Conservation (phyloP, 1,284 basidiomycete species). For the Trichosporon coremiiforme region DNA sequence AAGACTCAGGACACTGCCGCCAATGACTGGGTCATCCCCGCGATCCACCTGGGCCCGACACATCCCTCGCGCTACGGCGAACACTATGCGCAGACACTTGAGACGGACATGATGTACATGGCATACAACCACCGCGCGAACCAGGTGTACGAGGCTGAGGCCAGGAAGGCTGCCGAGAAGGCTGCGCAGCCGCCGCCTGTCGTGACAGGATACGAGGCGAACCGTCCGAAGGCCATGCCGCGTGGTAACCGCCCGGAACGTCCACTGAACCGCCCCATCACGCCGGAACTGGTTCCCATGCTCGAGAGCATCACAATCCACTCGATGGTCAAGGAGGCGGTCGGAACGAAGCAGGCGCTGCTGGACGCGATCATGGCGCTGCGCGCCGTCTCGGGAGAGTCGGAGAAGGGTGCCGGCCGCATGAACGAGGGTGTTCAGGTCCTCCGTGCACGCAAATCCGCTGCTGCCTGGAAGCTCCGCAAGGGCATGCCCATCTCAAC, state of each 20-base stretch:
- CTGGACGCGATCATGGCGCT: conserved; percentile 83
- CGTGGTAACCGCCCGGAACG: conserved; percentile 51
- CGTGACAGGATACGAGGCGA: conserved; percentile 54
- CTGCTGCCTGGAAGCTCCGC: conserved; percentile 81
- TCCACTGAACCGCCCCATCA: conserved; percentile 59
- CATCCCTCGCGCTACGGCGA: conserved; percentile 75
- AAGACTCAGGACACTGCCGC: conserved; percentile 17
- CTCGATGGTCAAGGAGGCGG: conserved; percentile 77
- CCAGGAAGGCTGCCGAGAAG: conserved; percentile 11
- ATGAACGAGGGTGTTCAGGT: conserved; percentile 77
- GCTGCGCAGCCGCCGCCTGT: conserved; percentile 36
- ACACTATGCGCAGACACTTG: conserved; percentile 81
- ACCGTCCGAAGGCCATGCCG: conserved; percentile 51
- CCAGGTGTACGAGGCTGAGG: conserved; percentile 23
- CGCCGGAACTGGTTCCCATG: conserved; percentile 68
- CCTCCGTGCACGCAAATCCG: conserved; percentile 73
- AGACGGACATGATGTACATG: conserved; percentile 91
- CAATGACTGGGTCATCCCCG: conserved; percentile 38
- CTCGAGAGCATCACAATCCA: conserved; percentile 85
- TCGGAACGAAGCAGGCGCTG: conserved; percentile 73
- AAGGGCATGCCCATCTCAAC: conserved; percentile 80
- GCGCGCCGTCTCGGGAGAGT: conserved; percentile 83
- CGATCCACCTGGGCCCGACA: conserved; percentile 61
- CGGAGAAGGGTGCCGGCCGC: conserved; percentile 67
- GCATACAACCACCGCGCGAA: conserved; percentile 74